Conservation (phyloP, 2,329 filamentous ascomycete genomes). For the Aureobasidium namibiae region DNA sequence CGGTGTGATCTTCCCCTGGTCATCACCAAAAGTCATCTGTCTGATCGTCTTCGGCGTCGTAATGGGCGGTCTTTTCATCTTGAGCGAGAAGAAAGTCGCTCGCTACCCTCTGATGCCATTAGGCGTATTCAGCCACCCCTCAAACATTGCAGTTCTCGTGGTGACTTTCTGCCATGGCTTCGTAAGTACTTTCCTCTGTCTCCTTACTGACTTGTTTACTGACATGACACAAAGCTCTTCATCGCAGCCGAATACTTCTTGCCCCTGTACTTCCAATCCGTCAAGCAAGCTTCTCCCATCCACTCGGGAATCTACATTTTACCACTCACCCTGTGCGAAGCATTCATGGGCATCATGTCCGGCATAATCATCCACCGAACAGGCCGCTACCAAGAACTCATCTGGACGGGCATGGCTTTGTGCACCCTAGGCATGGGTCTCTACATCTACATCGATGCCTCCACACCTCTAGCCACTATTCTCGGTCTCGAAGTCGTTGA, state of each 20-base stretch:
- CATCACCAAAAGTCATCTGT: slow-evolving; percentile 46
- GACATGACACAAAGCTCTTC: slow-evolving; percentile 33
- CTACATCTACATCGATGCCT: slow-evolving; percentile 34
- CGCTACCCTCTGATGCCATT: slow-evolving; percentile 62
- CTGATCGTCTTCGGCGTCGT: slow-evolving; percentile 44
- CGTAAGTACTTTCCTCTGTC: slow-evolving; percentile 15
- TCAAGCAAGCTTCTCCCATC: slow-evolving; percentile 52
- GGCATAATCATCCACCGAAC: slow-evolving; percentile 45
- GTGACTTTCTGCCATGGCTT: slow-evolving; percentile 42
- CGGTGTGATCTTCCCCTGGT: slow-evolving; percentile 45
- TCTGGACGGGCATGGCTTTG: slow-evolving; percentile 36
- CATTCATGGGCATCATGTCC: slow-evolving; percentile 35
- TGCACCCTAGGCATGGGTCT: slow-evolving; percentile 41
- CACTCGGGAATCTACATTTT: slow-evolving; percentile 55
- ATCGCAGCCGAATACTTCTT: slow-evolving; percentile 62
- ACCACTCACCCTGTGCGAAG: slow-evolving; percentile 45
- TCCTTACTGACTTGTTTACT: background rate
- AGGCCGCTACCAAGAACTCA: slow-evolving; percentile 40
- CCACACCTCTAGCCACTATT: slow-evolving; percentile 32
- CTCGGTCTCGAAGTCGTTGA: slow-evolving; percentile 43
- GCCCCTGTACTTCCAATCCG: slow-evolving; percentile 65
- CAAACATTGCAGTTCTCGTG: slow-evolving; percentile 50
- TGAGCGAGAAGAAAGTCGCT: slow-evolving; percentile 57
- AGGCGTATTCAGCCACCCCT: slow-evolving; percentile 47
- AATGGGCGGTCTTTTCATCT: slow-evolving; percentile 45